Base-by-base conservation (phyloP, 495 filamentous ascomycete genomes). In the Xylaria intraflava region DNA sequence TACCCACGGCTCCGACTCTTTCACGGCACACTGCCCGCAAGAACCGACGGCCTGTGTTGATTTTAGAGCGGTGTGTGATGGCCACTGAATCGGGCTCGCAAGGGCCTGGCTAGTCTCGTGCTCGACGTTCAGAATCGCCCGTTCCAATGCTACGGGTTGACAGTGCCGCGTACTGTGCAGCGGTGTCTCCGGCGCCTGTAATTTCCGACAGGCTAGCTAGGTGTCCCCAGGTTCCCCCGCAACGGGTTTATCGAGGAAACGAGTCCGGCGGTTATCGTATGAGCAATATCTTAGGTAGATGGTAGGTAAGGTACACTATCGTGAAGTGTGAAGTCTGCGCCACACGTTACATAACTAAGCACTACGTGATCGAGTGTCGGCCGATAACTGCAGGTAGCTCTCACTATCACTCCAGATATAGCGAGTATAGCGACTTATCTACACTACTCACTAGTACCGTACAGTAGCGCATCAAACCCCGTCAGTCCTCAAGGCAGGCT, bases 21-120 rank as follows among this genome's bases (percentile, higher is more conserved):
- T 55, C 36, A 43, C 19, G 45, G 26, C 40, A 24, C 35, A 42
- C 36, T 20, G 27, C 29, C 44, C 35, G 27, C 52, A 14, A 49
- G 14, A 39, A 41, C 11, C 8, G 19, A 40, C 44, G 44, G n/a
- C 23, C 14, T 36, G 42, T 24, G 23, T 55, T 41, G 52, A n/a
- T 19, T 42, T 55, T 49, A 26, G 38, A 49, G 52, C 52, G 52
- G 52, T 55, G 52, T 55, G 35, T 20, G 44, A 17, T 40, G n/a
- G 43, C 41, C 41, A 46, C 44, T 16, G 42, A 43, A 22, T 36
- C n/a, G 23, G 26, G 17, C 27, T 24, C 20, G 27, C 20, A 44
- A 16, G 33, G 12, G 14, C 24, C 22, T 24, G 27, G 16, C 16
- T 22, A 20, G 6, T 26, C 12, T 12, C 5, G 11, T 27, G 16